phyloP scores from a whole-genome alignment of 106 monocot species.

The Vanilla planifolia region DNA sequence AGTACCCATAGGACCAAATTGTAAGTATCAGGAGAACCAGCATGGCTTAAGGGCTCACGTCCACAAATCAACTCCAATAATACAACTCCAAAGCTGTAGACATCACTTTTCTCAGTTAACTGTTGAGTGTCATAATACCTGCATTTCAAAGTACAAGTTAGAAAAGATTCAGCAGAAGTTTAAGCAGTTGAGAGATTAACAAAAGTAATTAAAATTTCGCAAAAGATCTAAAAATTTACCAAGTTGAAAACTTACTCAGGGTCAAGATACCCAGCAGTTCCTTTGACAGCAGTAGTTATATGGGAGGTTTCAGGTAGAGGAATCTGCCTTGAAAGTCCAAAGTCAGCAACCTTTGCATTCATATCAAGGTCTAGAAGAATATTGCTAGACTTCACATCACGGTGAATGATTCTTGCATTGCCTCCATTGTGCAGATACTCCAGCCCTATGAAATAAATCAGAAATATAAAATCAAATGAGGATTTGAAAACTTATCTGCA shows the following conservation, averaged over 20 bases:
- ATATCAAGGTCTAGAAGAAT: slow-evolving; percentile 37
- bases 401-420: slow-evolving; percentile 38
- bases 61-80: slow-evolving; percentile 50
- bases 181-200: not conserved
- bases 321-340: slow-evolving; percentile 31
- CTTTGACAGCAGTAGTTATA: slow-evolving; percentile 37
- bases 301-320: slow-evolving; percentile 25
- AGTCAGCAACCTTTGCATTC: slow-evolving; percentile 39
- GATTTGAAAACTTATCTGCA: not conserved
- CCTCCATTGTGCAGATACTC: slow-evolving; percentile 33
- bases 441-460: slow-evolving; percentile 16
- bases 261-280: slow-evolving; percentile 41
- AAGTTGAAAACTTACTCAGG: slow-evolving; percentile 24
- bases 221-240: not conserved
- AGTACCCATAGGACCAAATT: slow-evolving; percentile 55
- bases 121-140: slow-evolving; percentile 41
- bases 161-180: not conserved
- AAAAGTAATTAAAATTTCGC: not conserved
- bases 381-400: slow-evolving; percentile 44
- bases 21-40: slow-evolving; percentile 44
- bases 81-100: slow-evolving; percentile 60
- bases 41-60: slow-evolving; percentile 43
- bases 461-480: not conserved
- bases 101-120: slow-evolving; percentile 54
- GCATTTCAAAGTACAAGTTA: slow-evolving; percentile 1